Evolutionary conservation across 2,329 filamentous ascomycete species (phyloP).

Genomic region (Hypoxylon sp.): DNA sequence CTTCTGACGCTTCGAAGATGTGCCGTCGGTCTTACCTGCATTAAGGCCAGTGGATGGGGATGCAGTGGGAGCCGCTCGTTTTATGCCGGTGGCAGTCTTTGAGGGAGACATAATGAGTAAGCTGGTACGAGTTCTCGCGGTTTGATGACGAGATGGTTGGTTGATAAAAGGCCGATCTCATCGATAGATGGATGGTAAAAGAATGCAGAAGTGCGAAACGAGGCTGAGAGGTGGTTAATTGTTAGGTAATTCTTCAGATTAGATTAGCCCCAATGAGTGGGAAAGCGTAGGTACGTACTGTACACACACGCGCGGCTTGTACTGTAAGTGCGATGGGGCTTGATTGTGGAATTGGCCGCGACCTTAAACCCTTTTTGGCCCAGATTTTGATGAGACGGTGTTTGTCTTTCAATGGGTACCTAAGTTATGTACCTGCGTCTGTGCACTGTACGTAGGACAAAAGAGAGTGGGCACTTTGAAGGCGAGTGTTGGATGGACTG

Average conservation of each 20-base stretch:
- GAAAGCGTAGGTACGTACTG: background rate
- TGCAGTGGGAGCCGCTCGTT: constrained; percentile 70
- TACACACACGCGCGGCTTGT: constrained; percentile 6
- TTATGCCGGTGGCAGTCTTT: constrained; percentile 68
- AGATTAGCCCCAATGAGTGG: constrained; percentile 1
- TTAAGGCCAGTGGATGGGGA: constrained; percentile 64
- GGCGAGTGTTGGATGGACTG: background rate
- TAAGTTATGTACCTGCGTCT: constrained; percentile 6
- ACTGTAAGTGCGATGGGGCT: background rate
- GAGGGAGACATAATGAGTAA: constrained; percentile 71
- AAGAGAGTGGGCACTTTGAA: background rate
- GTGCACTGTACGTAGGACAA: background rate
- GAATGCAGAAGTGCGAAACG: constrained; percentile 30
- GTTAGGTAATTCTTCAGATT: constrained; percentile 11
- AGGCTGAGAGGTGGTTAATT: constrained; percentile 29
- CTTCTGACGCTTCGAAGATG: constrained; percentile 76
- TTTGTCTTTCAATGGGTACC: constrained; percentile 13
- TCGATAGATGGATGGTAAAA: constrained; percentile 43
- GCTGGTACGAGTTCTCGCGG: background rate
- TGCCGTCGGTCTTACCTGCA: constrained; percentile 64
- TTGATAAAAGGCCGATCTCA: constrained; percentile 34
- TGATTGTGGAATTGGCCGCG: constrained; percentile 1
- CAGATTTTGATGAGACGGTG: constrained; percentile 13
- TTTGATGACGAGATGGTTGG: constrained; percentile 2
- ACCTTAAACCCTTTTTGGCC: background rate